Base-by-base conservation (phyloP, 768 basidiomycete species). In the Melanogaster broomeanus region DNA sequence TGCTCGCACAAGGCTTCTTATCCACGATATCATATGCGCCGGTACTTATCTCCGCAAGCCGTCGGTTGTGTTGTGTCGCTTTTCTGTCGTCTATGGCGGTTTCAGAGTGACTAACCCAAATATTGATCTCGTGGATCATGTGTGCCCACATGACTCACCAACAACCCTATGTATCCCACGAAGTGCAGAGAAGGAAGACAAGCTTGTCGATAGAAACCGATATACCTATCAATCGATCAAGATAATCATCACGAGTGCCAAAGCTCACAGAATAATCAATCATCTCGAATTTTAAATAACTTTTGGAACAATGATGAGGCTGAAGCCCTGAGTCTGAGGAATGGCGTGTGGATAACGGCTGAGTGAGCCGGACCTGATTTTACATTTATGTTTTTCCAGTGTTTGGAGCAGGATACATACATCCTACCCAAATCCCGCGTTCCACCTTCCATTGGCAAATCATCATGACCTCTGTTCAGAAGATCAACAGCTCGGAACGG, bases 401-500 rank as follows among this genome's bases (percentile, higher is more conserved):
- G 12, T 25, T 8, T 4, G 24, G 24, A 21, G 25, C 25, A 27
- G n/a, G n/a, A n/a, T n/a, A n/a, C n/a, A 18, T 3, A 24, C 4
- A n/a, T n/a, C 8, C 47, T 31, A 24, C 33, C 48, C 28, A 51
- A 38, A 19, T 19, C 31, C 22, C 25, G 49, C 37, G 6, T 12
- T 41, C 16, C 45, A 42, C 33, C 19, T 30, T 27, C 35, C 15
- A 16, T n/a, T n/a, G n/a, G n/a, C 25, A 6, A 28, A 16, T 27
- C 65, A 38, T 63, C 63, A 75, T 70, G 69, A 76, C 79, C 67
- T 73, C 74, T 28, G 65, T 84, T 50, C 76, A 84, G 68, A 80
- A 78, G 62, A 76, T 85, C 57, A 81, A 85, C 67, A 72, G 76
- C 3, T 47, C 65, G 19, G 75, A 82, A 48, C 77, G 78, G 59